Percentiles rank a stretch among this genome's conserved stretches.
Conservation (phyloP, 2,329 filamentous ascomycete genomes). For the Exophiala xenobiotica region DNA sequence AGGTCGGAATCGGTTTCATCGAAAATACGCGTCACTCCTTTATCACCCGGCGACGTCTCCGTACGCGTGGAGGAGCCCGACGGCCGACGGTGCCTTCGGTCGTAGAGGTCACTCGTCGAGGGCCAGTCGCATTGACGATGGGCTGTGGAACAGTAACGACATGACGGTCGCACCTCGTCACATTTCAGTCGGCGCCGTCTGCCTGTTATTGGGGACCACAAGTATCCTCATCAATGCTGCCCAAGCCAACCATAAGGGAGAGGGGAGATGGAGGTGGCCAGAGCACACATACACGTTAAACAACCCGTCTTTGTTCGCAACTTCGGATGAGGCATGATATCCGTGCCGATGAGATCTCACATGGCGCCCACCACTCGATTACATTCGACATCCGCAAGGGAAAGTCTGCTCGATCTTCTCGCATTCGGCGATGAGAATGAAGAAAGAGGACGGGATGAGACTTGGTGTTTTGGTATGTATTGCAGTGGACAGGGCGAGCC, state of each 20-base stretch:
- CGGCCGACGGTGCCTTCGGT: constrained; percentile 1
- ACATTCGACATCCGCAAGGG: neutral
- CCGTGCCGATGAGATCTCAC: neutral
- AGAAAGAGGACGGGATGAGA: too few relatives aligned
- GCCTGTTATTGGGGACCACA: neutral
- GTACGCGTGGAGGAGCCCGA: neutral
- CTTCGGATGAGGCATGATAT: constrained; percentile 2
- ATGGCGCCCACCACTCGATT: neutral
- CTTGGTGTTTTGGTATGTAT: too few relatives aligned
- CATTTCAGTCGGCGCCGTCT: constrained; percentile 4
- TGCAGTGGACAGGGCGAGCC: too few relatives aligned
- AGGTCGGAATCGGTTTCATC: too few relatives aligned
- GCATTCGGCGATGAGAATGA: too few relatives aligned
- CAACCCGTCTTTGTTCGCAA: constrained; percentile 10
- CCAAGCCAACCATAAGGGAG: neutral
- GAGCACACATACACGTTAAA: constrained; percentile 9
- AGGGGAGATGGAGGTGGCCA: too few relatives aligned
- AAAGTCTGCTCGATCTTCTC: too few relatives aligned
- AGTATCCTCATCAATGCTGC: neutral
- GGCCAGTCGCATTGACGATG: constrained; percentile 3
- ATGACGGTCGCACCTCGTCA: neutral
- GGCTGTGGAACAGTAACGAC: neutral
- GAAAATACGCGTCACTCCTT: neutral
- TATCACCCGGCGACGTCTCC: neutral
- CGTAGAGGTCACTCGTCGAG: neutral